Conservation (phyloP, 805 yeast genomes). For the Saccharomycopsis vini region DNA sequence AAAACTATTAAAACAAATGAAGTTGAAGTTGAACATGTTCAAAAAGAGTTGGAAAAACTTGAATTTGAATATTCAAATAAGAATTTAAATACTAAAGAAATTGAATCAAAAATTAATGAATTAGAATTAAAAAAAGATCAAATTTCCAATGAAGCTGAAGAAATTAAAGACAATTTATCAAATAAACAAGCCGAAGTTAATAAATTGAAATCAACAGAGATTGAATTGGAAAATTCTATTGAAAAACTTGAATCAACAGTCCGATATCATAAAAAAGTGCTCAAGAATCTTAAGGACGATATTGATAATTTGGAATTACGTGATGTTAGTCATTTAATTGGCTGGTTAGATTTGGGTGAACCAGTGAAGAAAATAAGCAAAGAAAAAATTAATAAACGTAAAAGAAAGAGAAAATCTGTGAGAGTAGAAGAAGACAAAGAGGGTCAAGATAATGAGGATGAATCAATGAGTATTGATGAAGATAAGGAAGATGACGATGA, state of each 20-base stretch:
- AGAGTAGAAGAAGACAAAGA: conserved; percentile 5
- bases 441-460: conserved; percentile 5
- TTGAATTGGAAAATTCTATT: conserved; percentile 54
- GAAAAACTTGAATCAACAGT: conserved; percentile 43
- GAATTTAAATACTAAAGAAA: conserved; percentile 22
- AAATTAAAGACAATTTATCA: conserved; percentile 32
- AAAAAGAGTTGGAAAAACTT: conserved; percentile 29
- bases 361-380: conserved; percentile 5
- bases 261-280: conserved; percentile 32
- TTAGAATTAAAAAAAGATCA: conserved; percentile 30
- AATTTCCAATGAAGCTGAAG: conserved; percentile 33
- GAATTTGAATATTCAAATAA: conserved; percentile 25
- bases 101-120: conserved; percentile 29
- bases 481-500: conserved; percentile 26
- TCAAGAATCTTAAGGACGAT: conserved; percentile 31
- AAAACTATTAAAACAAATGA: conserved; percentile 40
- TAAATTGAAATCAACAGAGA: conserved; percentile 52
- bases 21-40: conserved; percentile 34
- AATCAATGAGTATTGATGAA: conserved; percentile 19
- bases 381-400: conserved; percentile 1
- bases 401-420: conserved; percentile 14
- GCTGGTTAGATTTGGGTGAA: conserved; percentile 33
- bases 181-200: conserved; percentile 38
- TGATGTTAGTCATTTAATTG: conserved; percentile 42
- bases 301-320: conserved; percentile 40